Base-by-base conservation (phyloP, 2,329 filamentous ascomycete species). In the Penicillium sp. region DNA sequence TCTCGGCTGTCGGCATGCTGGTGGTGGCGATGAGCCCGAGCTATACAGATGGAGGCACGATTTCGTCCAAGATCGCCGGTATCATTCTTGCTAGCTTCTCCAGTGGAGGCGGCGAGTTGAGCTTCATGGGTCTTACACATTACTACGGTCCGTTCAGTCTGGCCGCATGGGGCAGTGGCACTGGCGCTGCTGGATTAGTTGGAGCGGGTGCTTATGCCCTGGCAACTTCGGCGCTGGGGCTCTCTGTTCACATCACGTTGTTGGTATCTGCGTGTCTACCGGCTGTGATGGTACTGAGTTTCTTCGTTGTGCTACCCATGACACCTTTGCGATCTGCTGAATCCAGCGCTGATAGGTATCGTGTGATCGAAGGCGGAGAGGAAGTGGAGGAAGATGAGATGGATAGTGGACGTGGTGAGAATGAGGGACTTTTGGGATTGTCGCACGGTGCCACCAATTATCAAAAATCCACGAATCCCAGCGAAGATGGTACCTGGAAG, bases 121-220 rank as follows among this genome's bases (percentile, higher is more conserved):
- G 88, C 72, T 97, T 97, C 68, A 77, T 99, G 5, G 89, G 91
- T 1, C 75, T 99, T 66, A 96, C 93, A 13, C 93, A 97, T 71
- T 97, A 89, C 76, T 97, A 97, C 67, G 94, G 93, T 0, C 87
- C 85, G 8, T 88, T 90, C 73, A 91, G 90, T 63, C 81, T 97
- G 16, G 92, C 92, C 0, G 88, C 90, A 34, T 99, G 94, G 94
- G 89, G 91, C 0, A 93, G 89, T 59, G 93, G 93, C 0, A 97
- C 93, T 0, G 93, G 93, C 1, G 93, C 89, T 0, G 93, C 93
- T 1, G 93, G 93, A 0, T 73, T 99, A 53, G 80, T 93, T 0
- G 94, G 94, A 5, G 91, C 93, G 0, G 92, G 92, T 0, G 80
- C 93, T 13, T 99, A 97, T 74, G 90, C 95, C 7, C 68, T 93